Percentiles rank a stretch among this genome's conserved stretches.
phyloP scores from a whole-genome alignment of 495 filamentous ascomycete species.

The Xylaria longipes region DNA sequence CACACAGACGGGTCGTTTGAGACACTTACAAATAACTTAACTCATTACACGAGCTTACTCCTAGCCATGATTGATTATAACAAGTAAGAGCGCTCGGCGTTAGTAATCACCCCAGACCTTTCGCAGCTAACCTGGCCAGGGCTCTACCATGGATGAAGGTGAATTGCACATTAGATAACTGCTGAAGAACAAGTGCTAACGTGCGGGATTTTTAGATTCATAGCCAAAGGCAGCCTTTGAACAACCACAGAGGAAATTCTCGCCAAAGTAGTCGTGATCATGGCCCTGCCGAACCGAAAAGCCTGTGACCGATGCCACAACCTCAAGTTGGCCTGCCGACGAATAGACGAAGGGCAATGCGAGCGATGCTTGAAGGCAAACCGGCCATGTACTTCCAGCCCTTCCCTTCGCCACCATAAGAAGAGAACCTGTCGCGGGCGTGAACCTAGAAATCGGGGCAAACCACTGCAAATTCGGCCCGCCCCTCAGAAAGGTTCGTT shows the following conservation, averaged over 20 bases:
- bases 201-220: not conserved
- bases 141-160: not conserved
- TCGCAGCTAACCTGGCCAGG: not conserved
- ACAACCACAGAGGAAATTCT: not conserved
- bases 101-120: not conserved
- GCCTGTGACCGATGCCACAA: slow-evolving; percentile 21
- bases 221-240: not conserved
- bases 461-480: slow-evolving; percentile 8
- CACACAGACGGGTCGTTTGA: not conserved
- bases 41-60: not conserved
- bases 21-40: not conserved
- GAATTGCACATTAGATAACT: not conserved
- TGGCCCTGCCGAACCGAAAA: slow-evolving; percentile 9
- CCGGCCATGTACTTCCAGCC: slow-evolving; percentile 4
- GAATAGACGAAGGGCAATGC: not conserved
- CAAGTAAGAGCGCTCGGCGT: not conserved
- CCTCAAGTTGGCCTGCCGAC: slow-evolving; percentile 8
- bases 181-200: not conserved
- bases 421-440: not conserved
- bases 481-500: not conserved
- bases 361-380: slow-evolving; percentile 10
- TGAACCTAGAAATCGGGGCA: not conserved
- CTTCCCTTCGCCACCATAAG: slow-evolving; percentile 16
- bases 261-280: not conserved
- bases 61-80: not conserved